Evolutionary conservation across 2,329 filamentous ascomycete genomes (phyloP).

Genomic region (Davidsoniella eucalypti): DNA sequence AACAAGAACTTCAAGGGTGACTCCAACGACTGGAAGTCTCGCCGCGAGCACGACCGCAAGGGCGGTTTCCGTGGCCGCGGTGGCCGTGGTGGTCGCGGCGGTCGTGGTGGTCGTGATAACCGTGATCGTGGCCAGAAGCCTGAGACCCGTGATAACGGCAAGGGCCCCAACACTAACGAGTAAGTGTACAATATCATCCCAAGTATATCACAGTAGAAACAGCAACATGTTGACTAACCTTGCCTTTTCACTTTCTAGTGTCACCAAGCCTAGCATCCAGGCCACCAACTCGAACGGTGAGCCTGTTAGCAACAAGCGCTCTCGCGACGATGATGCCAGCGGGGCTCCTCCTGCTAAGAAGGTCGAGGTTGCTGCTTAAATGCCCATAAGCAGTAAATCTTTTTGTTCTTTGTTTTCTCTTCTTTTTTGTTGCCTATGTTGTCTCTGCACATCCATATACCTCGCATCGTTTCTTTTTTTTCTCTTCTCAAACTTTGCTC

Average conservation of each 20-base stretch:
- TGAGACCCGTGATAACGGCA: conserved; percentile 15
- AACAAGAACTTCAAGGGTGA: conserved; percentile 25
- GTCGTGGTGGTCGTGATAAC: conserved; percentile 19
- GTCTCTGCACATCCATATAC: neutral
- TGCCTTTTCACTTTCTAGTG: conserved; percentile 15
- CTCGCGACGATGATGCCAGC: conserved; percentile 34
- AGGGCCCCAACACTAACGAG: conserved; percentile 20
- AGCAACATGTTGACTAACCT: conserved; percentile 13
- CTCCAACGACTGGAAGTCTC: conserved; percentile 46
- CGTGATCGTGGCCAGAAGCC: conserved; percentile 18
- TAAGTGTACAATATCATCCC: conserved; percentile 15
- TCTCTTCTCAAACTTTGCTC: neutral
- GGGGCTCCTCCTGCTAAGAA: conserved; percentile 39
- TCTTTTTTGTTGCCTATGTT: neutral
- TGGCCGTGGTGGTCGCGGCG: conserved; percentile 25
- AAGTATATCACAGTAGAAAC: conserved; percentile 9
- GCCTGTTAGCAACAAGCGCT: conserved; percentile 33
- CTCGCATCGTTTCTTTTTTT: neutral
- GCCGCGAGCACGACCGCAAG: conserved; percentile 44
- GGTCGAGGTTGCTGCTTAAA: conserved; percentile 29
- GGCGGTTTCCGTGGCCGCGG: conserved; percentile 37
- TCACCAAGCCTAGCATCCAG: conserved; percentile 28
- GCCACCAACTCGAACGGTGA: conserved; percentile 25
- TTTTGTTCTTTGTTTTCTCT: no score
- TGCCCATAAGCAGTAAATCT: neutral